Evolutionary conservation across 768 basidiomycete genomes (phyloP), one percentile per base, ranked within the genome.

Genomic region (Pleurotus cornucopiae): DNA sequence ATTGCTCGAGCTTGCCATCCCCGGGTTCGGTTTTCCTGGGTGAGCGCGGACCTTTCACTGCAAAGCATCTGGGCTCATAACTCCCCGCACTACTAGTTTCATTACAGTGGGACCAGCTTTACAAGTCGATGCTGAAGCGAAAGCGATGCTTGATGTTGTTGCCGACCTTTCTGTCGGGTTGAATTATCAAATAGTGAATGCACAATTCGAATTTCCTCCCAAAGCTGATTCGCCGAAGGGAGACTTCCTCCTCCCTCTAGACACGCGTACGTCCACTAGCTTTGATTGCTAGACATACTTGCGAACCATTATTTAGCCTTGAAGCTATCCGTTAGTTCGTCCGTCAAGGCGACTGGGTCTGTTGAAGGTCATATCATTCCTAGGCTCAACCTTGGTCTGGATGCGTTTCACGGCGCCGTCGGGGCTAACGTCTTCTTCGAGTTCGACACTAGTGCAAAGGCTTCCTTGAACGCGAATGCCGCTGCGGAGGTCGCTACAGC

Each of bases 1-100:
- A 13, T 61, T 83, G 11, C 69, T 77, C 40, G 63, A 72, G 48
- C 58, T 74, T 30, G 76, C 76, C 1, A 68, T 83, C 54, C 77
- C 77, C 1, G 80, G 77, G 5, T 68, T 82, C 14, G 73, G 77
- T 60, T 73, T 82, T 64, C 78, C 79, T 43, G 78, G 75, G 77
- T 78, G 64, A 30, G 26, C 12, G 70, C 61, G 11, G n/a, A 5
- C 5, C 23, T 34, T 40, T 30, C 2, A 51, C 34, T 26, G 25
- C 14, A 41, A 6, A 30, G 5, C 26, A 40, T 37, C 13, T 47
- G 4, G 2, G 18, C 5, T n/a, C 25, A 18, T 7, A 46, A 18
- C 18, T 11, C 21, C 40, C 16, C 2, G 5, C 13, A 5, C 18
- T 23, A 7, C 34, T 49, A 79, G 79, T 3, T 70, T 83, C 47